A percentile compares a stretch with the other conserved stretches of the same genome.
Conservation (phyloP, 306 rosid species). For the Dryas drummondii region DNA sequence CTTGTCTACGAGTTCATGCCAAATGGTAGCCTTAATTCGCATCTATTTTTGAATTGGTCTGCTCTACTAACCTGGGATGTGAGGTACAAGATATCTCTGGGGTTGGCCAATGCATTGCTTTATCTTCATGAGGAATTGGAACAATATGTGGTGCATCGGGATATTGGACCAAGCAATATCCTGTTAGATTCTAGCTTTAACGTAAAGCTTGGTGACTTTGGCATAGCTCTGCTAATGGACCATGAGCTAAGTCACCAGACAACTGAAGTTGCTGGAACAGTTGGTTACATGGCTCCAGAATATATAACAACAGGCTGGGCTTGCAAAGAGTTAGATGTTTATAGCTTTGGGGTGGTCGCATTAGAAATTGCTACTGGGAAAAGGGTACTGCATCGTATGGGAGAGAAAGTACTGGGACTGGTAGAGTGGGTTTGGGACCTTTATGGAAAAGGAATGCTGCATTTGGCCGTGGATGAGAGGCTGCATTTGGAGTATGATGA, state of each 20-base stretch:
- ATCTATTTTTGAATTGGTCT: not conserved
- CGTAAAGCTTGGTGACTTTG: constrained; percentile 36
- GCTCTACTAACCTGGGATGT: not conserved
- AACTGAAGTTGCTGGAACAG: constrained; percentile 13
- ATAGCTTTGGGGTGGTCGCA: constrained; percentile 34
- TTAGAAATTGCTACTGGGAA: constrained; percentile 23
- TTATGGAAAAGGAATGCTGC: not conserved
- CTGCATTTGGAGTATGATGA: not conserved
- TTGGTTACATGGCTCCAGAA: constrained; percentile 34
- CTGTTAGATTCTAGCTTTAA: constrained; percentile 34
- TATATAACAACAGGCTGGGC: constrained; percentile 32
- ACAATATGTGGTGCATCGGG: constrained; percentile 29
- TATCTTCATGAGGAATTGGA: constrained; percentile 40
- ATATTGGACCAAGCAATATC: constrained; percentile 31
- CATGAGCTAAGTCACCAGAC: constrained; percentile 4
- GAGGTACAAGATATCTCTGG: constrained; percentile 23
- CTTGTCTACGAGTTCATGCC: constrained; percentile 34
- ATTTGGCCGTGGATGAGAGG: not conserved
- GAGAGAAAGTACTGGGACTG: not conserved
- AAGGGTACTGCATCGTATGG: too few species aligned
- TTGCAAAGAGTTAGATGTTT: constrained; percentile 27
- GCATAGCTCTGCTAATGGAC: constrained; percentile 22
- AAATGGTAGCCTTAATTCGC: not conserved
- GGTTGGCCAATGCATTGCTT: constrained; percentile 24
- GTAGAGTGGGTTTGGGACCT: constrained; percentile 8